phyloP scores from a whole-genome alignment of 2,329 filamentous ascomycete genomes.

The Colletotrichum sojae region DNA sequence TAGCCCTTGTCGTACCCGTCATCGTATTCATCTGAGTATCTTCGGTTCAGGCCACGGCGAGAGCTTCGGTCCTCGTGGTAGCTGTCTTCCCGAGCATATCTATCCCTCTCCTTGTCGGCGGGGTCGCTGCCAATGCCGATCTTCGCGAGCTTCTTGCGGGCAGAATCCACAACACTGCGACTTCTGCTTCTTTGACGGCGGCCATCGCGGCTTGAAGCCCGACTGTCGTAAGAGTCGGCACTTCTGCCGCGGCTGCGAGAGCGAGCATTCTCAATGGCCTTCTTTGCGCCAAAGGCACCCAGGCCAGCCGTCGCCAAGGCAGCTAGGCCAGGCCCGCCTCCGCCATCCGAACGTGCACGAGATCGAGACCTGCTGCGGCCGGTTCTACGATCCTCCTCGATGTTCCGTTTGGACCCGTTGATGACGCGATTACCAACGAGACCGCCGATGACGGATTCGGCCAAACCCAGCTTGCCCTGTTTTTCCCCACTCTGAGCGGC shows the following conservation, averaged over 20 bases:
- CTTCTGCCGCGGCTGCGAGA: constrained; percentile 70
- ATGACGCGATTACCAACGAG: constrained; percentile 88
- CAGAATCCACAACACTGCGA: constrained; percentile 75
- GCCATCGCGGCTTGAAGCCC: constrained; percentile 32
- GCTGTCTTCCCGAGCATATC: constrained; percentile 59
- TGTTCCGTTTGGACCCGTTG: constrained; percentile 81
- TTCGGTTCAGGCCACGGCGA: constrained; percentile 53
- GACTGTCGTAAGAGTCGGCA: constrained; percentile 62
- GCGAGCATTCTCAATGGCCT: constrained; percentile 63
- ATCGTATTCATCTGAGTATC: constrained; percentile 62
- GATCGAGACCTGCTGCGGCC: constrained; percentile 80
- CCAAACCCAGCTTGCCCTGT: constrained; percentile 85
- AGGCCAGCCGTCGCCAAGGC: constrained; percentile 74
- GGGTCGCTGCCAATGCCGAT: constrained; percentile 70
- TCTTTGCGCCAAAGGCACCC: constrained; percentile 74
- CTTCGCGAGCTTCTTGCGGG: constrained; percentile 73
- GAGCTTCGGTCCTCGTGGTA: constrained; percentile 56
- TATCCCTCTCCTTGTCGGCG: constrained; percentile 55
- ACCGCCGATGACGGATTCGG: constrained; percentile 91
- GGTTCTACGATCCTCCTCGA: constrained; percentile 71
- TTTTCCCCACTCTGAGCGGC: constrained; percentile 78
- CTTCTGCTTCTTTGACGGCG: constrained; percentile 64
- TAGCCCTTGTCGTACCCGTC: constrained; percentile 59
- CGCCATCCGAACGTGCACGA: constrained; percentile 68
- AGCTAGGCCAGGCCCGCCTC: constrained; percentile 68